A percentile compares a stretch with the other conserved stretches of the same genome.
These are phyloP conservation scores for Blastocystis sp. DNA, from an alignment of 352 stramenopile species.

Conservation along the genomic window DNA sequence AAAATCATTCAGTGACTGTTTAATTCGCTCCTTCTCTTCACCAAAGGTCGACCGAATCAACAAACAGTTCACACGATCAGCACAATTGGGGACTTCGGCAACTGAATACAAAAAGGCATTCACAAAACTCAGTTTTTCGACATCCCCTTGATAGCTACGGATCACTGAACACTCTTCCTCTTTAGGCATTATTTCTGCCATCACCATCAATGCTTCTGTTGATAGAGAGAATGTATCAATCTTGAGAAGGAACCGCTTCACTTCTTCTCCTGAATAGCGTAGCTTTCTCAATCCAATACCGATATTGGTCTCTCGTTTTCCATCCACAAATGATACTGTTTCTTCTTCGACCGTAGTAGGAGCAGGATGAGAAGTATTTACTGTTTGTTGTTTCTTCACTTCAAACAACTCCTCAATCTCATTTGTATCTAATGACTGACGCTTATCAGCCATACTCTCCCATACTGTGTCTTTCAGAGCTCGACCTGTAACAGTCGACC, in stretches of 20 bases:
- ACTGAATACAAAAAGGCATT: constrained; percentile 36
- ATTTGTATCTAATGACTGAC: not conserved
- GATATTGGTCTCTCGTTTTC: constrained; percentile 48
- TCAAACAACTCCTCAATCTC: constrained; percentile 57
- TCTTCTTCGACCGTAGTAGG: not conserved
- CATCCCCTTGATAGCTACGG: not conserved
- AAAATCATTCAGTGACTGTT: not conserved
- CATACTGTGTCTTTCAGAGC: constrained; percentile 36
- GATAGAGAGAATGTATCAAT: constrained; percentile 56
- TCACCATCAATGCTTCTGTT: constrained; percentile 1
- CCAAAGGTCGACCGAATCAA: not conserved
- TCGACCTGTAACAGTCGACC: not conserved
- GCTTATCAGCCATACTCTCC: not conserved
- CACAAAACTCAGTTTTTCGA: constrained; percentile 15
- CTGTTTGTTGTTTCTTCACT: not conserved
- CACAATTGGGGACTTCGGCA: constrained; percentile 16
- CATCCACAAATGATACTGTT: constrained; percentile 16
- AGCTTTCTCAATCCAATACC: constrained; percentile 51
- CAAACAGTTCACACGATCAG: constrained; percentile 20
- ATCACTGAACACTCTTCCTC: constrained; percentile 21
- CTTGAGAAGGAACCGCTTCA: not conserved
- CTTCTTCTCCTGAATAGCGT: constrained; percentile 6
- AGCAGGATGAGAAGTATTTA: not conserved
- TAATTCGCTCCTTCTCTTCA: constrained; percentile 5
- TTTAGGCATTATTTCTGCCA: constrained; percentile 32